phyloP scores from a whole-genome alignment of 1,284 basidiomycete genomes.

The Boletus holoroseus region DNA sequence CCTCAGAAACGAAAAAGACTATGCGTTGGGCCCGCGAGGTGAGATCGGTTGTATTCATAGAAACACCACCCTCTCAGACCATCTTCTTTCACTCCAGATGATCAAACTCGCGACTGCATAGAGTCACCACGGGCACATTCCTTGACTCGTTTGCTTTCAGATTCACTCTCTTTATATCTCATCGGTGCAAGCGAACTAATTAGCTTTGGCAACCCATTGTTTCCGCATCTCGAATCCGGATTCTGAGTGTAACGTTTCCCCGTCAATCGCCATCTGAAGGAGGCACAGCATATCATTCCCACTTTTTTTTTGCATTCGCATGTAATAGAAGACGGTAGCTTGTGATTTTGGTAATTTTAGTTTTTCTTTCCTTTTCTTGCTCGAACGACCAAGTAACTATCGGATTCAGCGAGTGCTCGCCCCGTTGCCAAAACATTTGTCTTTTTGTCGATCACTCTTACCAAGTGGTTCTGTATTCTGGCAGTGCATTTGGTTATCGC shows the following conservation, averaged over 20 bases:
- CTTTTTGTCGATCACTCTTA: slow-evolving; percentile 16
- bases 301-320: slow-evolving; percentile 36
- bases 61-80: background rate
- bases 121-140: slow-evolving; percentile 19
- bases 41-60: slow-evolving; percentile 23
- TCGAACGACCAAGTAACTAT: slow-evolving; percentile 15
- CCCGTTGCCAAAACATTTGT: slow-evolving; percentile 5
- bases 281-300: slow-evolving; percentile 49
- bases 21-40: slow-evolving; percentile 82
- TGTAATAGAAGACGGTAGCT: slow-evolving; percentile 39
- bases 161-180: slow-evolving; percentile 29
- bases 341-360: slow-evolving; percentile 31
- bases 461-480: slow-evolving; percentile 8
- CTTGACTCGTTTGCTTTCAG: slow-evolving; percentile 21
- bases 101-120: slow-evolving; percentile 66
- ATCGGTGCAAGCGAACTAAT: slow-evolving; percentile 44
- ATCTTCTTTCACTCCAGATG: slow-evolving; percentile 42
- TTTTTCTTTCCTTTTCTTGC: slow-evolving; percentile 1
- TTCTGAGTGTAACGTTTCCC: slow-evolving; percentile 25
- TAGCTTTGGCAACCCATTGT: slow-evolving; percentile 22
- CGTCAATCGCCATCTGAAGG: slow-evolving; percentile 52
- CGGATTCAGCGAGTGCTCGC: slow-evolving; percentile 12
- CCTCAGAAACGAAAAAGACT: slow-evolving; percentile 69
- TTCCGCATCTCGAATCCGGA: slow-evolving; percentile 21
- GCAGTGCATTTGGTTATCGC: background rate